Conservation (phyloP, 768 basidiomycete species). For the Xanthoconium purpureum region DNA sequence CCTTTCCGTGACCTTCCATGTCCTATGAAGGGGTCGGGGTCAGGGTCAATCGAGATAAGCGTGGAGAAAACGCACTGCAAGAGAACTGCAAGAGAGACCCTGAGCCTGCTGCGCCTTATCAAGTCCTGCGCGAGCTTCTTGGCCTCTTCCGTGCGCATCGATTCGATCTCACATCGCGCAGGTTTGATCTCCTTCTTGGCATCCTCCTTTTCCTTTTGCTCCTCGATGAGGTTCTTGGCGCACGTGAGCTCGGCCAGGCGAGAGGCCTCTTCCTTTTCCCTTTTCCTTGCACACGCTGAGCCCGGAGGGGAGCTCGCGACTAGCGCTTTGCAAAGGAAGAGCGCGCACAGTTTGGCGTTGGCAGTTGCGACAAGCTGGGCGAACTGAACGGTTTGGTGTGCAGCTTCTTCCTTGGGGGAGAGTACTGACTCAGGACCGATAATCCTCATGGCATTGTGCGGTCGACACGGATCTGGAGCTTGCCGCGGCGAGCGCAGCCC, state of each 20-base stretch:
- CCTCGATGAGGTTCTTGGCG: constrained; percentile 70
- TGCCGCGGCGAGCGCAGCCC: constrained; percentile 84
- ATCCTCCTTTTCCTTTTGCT: too few species aligned
- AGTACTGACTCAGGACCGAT: too few species aligned
- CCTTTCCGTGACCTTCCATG: too few species aligned
- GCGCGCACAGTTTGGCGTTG: too few species aligned
- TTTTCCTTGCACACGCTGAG: too few species aligned
- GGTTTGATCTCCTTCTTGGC: constrained; percentile 77
- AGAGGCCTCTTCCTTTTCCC: too few species aligned
- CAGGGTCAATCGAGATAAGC: neutral
- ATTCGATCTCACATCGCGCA: constrained; percentile 65
- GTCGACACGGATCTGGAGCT: constrained; percentile 83
- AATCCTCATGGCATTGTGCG: constrained; percentile 68
- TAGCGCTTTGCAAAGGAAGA: constrained; percentile 69
- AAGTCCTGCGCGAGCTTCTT: constrained; percentile 83
- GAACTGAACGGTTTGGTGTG: constrained; percentile 49
- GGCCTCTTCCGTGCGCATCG: constrained; percentile 63
- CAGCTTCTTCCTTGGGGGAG: too few species aligned
- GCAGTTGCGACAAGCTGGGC: constrained; percentile 54
- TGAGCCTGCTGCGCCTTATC: too few species aligned
- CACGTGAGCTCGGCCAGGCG: constrained; percentile 66
- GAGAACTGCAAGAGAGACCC: constrained; percentile 75
- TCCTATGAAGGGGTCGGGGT: constrained; percentile 43
- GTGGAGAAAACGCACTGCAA: constrained; percentile 49
- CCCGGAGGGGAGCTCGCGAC: too few species aligned